phyloP scores from a whole-genome alignment of 179 eudicot species.

The Vitellaria paradoxa region DNA sequence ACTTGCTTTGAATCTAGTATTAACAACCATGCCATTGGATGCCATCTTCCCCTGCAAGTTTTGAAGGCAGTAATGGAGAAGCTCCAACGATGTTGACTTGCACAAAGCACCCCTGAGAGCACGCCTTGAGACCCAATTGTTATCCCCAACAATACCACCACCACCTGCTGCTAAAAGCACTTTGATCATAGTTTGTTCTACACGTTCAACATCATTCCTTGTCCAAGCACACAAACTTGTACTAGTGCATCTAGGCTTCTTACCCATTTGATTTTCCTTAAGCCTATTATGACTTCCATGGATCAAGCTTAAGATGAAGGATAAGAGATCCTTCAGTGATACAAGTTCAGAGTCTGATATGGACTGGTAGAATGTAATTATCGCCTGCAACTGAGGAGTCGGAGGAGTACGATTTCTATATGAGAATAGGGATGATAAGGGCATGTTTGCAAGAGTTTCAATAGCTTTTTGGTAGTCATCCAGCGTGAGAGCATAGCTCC shows the following conservation, averaged over 20 bases:
- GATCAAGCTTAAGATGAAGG: constrained; percentile 1
- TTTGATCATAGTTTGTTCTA: constrained; percentile 11
- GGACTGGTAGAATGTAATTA: constrained; percentile 2
- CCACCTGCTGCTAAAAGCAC: constrained; percentile 4
- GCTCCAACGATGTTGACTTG: constrained; percentile 1
- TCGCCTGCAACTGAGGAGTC: constrained; percentile 36
- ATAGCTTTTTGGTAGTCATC: constrained; percentile 43
- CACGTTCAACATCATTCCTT: constrained; percentile 1
- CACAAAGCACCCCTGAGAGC: neutral
- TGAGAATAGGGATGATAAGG: constrained; percentile 43
- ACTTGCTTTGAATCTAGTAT: neutral
- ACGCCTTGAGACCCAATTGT: constrained; percentile 10
- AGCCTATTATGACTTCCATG: neutral
- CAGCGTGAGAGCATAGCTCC: constrained; percentile 62
- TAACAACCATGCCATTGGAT: constrained; percentile 8
- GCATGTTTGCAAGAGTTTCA: constrained; percentile 31
- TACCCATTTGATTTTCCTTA: neutral
- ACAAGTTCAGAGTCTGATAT: neutral
- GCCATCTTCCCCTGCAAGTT: constrained; percentile 6
- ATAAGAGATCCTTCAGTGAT: constrained; percentile 5
- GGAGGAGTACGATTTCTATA: constrained; percentile 55
- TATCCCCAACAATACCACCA: too few species aligned
- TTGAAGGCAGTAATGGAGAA: constrained; percentile 15
- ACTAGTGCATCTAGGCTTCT: neutral
- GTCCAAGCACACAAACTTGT: neutral